These are phyloP conservation scores for Sphaerostilbella broomeana DNA, from an alignment of 2,329 filamentous ascomycete species.

Conservation along the genomic window DNA sequence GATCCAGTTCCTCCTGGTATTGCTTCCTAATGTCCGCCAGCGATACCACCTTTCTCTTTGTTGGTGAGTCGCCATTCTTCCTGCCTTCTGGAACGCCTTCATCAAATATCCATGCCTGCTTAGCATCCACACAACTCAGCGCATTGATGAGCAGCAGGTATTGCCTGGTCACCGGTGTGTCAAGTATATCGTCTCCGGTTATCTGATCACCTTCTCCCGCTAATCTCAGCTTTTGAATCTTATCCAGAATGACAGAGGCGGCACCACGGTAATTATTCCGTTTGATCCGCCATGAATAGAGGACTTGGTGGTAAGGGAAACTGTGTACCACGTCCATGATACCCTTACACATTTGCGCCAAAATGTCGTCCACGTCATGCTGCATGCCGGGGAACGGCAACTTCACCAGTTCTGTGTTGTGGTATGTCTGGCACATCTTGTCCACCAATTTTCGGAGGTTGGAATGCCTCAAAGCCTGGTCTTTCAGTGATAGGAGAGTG, in stretches of 20 bases:
- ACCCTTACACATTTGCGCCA: conserved; percentile 64
- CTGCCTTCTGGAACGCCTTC: conserved; percentile 22
- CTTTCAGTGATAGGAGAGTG: conserved; percentile 65
- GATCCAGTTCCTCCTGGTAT: conserved; percentile 85
- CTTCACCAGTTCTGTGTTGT: conserved; percentile 60
- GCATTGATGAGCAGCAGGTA: conserved; percentile 92
- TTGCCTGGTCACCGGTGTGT: conserved; percentile 62
- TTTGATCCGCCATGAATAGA: conserved; percentile 85
- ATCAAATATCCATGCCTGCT: conserved; percentile 71
- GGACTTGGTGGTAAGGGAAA: conserved; percentile 81
- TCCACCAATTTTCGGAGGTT: conserved; percentile 64
- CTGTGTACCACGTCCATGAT: conserved; percentile 58
- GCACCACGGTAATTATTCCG: conserved; percentile 81
- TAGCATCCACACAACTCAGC: conserved; percentile 73
- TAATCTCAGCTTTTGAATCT: conserved; percentile 54
- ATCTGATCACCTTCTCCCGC: conserved; percentile 53
- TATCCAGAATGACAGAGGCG: conserved; percentile 55
- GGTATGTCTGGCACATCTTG: conserved; percentile 61
- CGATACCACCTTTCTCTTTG: conserved; percentile 72
- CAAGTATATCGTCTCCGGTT: conserved; percentile 49
- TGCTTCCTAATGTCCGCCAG: conserved; percentile 79
- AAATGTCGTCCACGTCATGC: conserved; percentile 70
- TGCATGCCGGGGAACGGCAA: conserved; percentile 75
- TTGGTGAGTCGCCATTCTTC: conserved; percentile 17
- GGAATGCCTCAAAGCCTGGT: conserved; percentile 63